Percentiles rank a stretch among this genome's conserved stretches.
phyloP scores from a whole-genome alignment of 2,329 filamentous ascomycete species.

The Thelonectria discophora region DNA sequence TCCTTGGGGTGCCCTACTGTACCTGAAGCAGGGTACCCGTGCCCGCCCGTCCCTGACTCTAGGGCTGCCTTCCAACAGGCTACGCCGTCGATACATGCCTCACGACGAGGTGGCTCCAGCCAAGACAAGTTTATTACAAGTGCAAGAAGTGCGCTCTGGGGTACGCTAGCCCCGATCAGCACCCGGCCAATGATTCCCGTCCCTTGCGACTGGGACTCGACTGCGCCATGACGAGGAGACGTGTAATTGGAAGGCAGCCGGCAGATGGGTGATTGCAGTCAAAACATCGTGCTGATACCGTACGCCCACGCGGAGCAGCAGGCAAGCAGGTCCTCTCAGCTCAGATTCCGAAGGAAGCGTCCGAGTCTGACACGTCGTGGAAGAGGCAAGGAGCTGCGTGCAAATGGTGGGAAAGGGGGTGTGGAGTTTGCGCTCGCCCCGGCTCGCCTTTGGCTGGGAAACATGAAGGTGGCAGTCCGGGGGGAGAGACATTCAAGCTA shows the following conservation, averaged over 20 bases:
- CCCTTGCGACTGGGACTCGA: conserved; percentile 11
- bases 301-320: conserved; percentile 12
- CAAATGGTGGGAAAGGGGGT: conserved; percentile 13
- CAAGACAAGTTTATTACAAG: conserved; percentile 30
- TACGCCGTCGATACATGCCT: background rate
- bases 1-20: conserved; percentile 7
- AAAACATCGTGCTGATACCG: conserved; percentile 22
- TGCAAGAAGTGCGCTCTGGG: conserved; percentile 24
- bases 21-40: conserved; percentile 20
- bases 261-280: conserved; percentile 4
- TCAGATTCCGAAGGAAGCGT: conserved; percentile 23
- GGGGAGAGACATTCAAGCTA: conserved; percentile 17
- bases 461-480: conserved; percentile 26
- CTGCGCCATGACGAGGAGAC: background rate
- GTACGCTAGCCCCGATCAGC: conserved; percentile 28
- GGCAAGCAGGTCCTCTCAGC: conserved; percentile 19
- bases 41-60: conserved; percentile 25
- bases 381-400: conserved; percentile 16
- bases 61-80: conserved; percentile 18
- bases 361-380: conserved; percentile 33
- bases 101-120: conserved; percentile 20
- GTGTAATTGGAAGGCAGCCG: conserved; percentile 7
- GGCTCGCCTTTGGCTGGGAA: conserved; percentile 18
- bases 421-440: conserved; percentile 16
- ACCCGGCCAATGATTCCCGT: conserved; percentile 30